Conservation (phyloP, 208 protist genomes). For the Phytomonas francai region DNA sequence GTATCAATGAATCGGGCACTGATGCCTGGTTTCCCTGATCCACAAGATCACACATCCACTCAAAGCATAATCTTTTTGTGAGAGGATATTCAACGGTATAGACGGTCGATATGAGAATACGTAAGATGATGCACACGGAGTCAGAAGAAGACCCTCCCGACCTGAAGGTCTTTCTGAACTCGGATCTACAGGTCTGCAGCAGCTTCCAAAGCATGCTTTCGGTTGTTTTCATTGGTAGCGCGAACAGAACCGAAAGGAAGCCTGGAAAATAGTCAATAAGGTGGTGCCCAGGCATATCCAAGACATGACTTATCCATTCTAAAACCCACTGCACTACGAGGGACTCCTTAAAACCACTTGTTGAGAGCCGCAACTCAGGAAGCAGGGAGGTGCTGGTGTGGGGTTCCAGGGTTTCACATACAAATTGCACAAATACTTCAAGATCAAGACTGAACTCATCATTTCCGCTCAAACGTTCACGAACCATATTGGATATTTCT, state of each 20-base stretch:
- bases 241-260: conserved; percentile 33
- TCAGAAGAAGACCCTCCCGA: not conserved
- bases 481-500: conserved; percentile 51
- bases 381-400: conserved; percentile 14
- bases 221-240: conserved; percentile 24
- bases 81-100: conserved; percentile 13
- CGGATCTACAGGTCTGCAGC: not conserved
- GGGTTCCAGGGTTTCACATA: conserved; percentile 31
- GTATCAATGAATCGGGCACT: not conserved
- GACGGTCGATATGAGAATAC: conserved; percentile 11
- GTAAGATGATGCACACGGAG: conserved; percentile 14
- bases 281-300: conserved; percentile 38
- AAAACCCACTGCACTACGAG: conserved; percentile 43
- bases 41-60: conserved; percentile 23
- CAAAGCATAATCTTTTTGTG: conserved; percentile 20
- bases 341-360: conserved; percentile 2
- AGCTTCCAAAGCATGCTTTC: conserved; percentile 20
- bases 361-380: not conserved
- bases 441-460: conserved; percentile 24
- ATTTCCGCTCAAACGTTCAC: conserved; percentile 36
- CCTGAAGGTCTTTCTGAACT: not conserved
- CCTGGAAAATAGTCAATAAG: conserved; percentile 30
- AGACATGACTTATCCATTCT: conserved; percentile 46
- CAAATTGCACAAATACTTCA: conserved; percentile 30
- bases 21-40: conserved; percentile 10